phyloP scores from a whole-genome alignment of 2,329 filamentous ascomycete species.

The Ophiostoma populinum region DNA sequence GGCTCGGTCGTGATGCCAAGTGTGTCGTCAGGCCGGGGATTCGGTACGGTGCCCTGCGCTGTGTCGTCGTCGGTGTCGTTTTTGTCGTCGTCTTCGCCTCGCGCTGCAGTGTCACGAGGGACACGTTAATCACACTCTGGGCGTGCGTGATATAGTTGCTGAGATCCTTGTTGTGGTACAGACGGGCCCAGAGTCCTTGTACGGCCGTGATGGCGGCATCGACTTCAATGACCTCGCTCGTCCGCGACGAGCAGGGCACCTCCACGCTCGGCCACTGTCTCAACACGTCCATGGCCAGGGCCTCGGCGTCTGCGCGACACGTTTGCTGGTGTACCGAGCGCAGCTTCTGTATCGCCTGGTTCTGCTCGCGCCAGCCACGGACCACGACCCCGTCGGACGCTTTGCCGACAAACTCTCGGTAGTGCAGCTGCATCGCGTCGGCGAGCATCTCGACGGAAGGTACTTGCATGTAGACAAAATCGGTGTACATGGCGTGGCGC shows the following conservation, averaged over 20 bases:
- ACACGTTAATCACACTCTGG: conserved; percentile 15
- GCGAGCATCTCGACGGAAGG: neutral
- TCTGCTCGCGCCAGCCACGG: no score
- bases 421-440: neutral
- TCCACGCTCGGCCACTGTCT: neutral
- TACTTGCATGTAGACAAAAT: conserved; percentile 4
- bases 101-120: neutral
- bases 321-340: neutral
- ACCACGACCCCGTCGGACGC: neutral
- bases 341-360: no score
- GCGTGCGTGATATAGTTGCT: conserved; percentile 24
- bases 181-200: conserved; percentile 27
- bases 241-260: neutral
- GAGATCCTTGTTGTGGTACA: conserved; percentile 31
- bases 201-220: conserved; percentile 22
- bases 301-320: neutral
- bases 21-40: no score
- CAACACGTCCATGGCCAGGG: neutral
- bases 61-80: no score
- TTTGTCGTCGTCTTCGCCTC: no score
- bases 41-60: no score
- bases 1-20: no score
- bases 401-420: neutral
- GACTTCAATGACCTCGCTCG: conserved; percentile 19
- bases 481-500: neutral